phyloP scores from a whole-genome alignment of 768 basidiomycete species.

The Hirschioporus abietinus region DNA sequence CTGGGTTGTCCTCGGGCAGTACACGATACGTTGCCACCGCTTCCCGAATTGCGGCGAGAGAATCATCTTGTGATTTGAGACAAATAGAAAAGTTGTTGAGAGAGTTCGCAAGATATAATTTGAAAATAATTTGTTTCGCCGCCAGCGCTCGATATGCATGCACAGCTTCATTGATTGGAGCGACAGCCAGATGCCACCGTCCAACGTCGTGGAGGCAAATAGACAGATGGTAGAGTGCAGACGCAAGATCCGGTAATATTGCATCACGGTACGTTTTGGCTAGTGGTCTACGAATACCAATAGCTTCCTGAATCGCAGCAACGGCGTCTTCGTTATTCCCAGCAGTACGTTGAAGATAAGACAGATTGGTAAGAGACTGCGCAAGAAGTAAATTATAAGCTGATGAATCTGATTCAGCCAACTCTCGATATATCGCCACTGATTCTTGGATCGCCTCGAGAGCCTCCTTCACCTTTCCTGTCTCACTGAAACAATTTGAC shows the following conservation, averaged over 20 bases:
- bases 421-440: slow-evolving; percentile 1
- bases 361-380: slow-evolving; percentile 6
- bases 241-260: neutral
- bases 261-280: neutral
- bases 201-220: neutral
- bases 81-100: neutral
- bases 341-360: neutral
- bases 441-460: slow-evolving; percentile 6
- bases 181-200: neutral
- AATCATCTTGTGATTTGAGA: neutral
- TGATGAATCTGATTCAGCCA: neutral
- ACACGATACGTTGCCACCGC: neutral
- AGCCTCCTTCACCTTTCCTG: slow-evolving; percentile 8
- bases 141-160: neutral
- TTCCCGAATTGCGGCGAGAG: neutral
- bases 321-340: neutral
- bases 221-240: neutral
- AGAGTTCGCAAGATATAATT: slow-evolving; percentile 3
- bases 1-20: neutral
- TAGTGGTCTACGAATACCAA: neutral
- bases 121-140: neutral
- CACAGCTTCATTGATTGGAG: neutral
- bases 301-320: neutral
- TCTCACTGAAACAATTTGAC: slow-evolving; percentile 4
- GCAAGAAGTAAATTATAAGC: slow-evolving; percentile 8